Evolutionary conservation across 2,329 filamentous ascomycete genomes (phyloP).

Genomic region (Lachnellula subtilissima): DNA sequence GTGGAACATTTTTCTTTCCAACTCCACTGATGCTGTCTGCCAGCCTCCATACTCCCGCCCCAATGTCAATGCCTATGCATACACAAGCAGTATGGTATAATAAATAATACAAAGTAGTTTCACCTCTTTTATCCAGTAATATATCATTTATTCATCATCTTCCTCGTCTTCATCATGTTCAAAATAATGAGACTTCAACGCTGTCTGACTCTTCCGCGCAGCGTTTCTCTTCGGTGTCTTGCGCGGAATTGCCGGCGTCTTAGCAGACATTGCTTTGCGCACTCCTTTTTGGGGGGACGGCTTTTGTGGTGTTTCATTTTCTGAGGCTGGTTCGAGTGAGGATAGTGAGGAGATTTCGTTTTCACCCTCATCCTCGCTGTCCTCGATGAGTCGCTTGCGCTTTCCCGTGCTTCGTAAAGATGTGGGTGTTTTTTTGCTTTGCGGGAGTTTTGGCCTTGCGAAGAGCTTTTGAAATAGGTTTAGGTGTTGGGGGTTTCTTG

Average conservation of each 20-base stretch:
- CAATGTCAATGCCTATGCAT: too few relatives aligned
- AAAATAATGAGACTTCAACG: conserved; percentile 29
- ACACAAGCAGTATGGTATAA: too few relatives aligned
- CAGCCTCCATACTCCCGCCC: too few relatives aligned
- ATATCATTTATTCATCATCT: conserved; percentile 2
- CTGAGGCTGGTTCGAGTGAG: background rate
- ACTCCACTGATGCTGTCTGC: too few relatives aligned
- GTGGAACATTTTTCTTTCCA: too few relatives aligned
- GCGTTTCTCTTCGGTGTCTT: conserved; percentile 26
- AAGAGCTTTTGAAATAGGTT: background rate
- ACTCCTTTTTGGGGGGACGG: background rate
- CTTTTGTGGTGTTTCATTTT: background rate
- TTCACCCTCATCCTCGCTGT: conserved; percentile 6
- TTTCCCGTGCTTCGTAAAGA: conserved; percentile 4
- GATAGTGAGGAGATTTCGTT: background rate
- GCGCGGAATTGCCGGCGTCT: conserved; percentile 5
- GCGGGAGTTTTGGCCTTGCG: conserved; percentile 11
- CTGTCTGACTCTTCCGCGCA: conserved; percentile 24
- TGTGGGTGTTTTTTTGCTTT: conserved; percentile 8
- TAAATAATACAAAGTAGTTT: background rate
- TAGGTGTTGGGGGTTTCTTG: conserved; percentile 9
- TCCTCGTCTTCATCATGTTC: conserved; percentile 24
- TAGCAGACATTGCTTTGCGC: background rate
- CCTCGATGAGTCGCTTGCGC: conserved; percentile 8
- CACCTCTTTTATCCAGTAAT: background rate